Conservation (phyloP, 768 basidiomycete genomes). For the Hortiboletus flavorubellus region DNA sequence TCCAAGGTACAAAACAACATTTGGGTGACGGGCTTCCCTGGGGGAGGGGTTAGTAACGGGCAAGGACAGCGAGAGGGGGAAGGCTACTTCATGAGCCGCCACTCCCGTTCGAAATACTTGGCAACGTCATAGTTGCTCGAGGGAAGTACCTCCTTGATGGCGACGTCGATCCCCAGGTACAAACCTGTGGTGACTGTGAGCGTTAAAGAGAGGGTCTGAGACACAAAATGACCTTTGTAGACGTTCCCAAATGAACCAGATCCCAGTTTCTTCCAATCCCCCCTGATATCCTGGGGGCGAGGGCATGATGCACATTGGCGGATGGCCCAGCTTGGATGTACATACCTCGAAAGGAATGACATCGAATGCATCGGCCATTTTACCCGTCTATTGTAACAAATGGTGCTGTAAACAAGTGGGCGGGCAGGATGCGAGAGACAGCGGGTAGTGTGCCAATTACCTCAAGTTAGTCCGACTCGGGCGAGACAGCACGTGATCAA, state of each 20-base stretch:
- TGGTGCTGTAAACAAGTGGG: neutral
- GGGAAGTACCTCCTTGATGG: constrained; percentile 94
- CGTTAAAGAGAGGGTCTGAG: neutral
- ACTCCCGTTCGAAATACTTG: constrained; percentile 99
- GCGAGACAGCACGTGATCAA: constrained; percentile 24
- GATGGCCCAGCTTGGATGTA: neutral
- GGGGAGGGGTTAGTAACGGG: constrained; percentile 1
- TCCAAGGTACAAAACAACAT: constrained; percentile 91
- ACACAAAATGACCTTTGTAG: constrained; percentile 56
- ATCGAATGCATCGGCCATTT: constrained; percentile 73
- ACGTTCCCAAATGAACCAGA: constrained; percentile 94
- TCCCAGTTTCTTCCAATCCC: constrained; percentile 85
- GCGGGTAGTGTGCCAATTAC: neutral
- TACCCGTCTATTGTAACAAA: neutral
- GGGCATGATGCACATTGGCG: neutral
- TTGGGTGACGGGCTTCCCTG: constrained; percentile 84
- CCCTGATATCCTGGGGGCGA: constrained; percentile 70
- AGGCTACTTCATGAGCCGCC: constrained; percentile 86
- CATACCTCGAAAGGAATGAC: constrained; percentile 82
- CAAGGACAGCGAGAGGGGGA: neutral
- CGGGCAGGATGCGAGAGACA: constrained; percentile 2
- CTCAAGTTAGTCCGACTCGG: constrained; percentile 15
- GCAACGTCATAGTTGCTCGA: constrained; percentile 89
- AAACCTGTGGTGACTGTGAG: constrained; percentile 45
- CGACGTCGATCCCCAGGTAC: constrained; percentile 95